These are phyloP conservation scores for Penicillium taxi DNA, from an alignment of 495 filamentous ascomycete species.

Conservation along the genomic window DNA sequence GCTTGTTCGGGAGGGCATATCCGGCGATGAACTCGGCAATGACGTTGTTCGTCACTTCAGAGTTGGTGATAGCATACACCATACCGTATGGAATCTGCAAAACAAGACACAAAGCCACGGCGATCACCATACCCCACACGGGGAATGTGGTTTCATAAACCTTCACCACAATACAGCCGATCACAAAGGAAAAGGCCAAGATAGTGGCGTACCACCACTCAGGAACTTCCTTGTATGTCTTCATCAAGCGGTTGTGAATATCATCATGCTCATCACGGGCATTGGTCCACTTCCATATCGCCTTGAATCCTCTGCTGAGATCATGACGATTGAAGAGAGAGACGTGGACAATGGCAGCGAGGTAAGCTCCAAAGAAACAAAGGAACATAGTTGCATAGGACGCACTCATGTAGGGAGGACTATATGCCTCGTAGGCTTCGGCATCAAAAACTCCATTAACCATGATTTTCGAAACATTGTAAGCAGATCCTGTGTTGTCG, in stretches of 20 bases:
- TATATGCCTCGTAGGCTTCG: slow-evolving; percentile 65
- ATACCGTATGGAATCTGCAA: slow-evolving; percentile 77
- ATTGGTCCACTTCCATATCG: slow-evolving; percentile 27
- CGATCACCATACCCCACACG: slow-evolving; percentile 69
- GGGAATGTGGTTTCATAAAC: slow-evolving; percentile 58
- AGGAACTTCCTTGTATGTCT: slow-evolving; percentile 51
- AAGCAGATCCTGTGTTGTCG: slow-evolving; percentile 40
- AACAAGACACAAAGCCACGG: slow-evolving; percentile 54
- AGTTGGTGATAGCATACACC: slow-evolving; percentile 75
- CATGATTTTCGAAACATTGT: slow-evolving; percentile 40
- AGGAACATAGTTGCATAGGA: slow-evolving; percentile 65
- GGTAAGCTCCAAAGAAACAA: slow-evolving; percentile 22
- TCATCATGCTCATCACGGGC: slow-evolving; percentile 48
- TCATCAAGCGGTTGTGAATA: slow-evolving; percentile 50
- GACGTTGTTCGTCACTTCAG: slow-evolving; percentile 64
- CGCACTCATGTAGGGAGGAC: slow-evolving; percentile 67
- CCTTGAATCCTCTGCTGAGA: slow-evolving; percentile 32
- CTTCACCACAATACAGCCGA: slow-evolving; percentile 29
- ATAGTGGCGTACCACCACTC: slow-evolving; percentile 68
- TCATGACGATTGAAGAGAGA: slow-evolving; percentile 38
- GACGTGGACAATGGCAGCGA: slow-evolving; percentile 38
- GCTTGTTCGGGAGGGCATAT: slow-evolving; percentile 62
- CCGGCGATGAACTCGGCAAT: slow-evolving; percentile 71
- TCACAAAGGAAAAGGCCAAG: slow-evolving; percentile 61
- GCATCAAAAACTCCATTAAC: slow-evolving; percentile 55